Conservation (phyloP, 225 moss, liverwort and hornwort species). For the Climacium dendroides region DNA sequence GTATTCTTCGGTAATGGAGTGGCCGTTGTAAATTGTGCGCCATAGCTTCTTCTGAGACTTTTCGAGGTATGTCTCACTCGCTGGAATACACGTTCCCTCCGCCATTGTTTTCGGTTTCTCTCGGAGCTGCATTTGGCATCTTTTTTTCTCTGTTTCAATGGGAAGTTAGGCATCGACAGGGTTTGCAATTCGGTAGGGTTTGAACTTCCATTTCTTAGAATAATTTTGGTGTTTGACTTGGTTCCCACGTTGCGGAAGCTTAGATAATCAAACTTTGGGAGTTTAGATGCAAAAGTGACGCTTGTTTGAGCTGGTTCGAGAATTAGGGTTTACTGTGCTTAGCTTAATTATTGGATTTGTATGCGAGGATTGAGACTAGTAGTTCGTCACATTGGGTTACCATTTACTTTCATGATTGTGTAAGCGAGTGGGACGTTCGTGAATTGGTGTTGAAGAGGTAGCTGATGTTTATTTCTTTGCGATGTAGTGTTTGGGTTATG, state of each 20-base stretch:
- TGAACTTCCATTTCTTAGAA: background rate
- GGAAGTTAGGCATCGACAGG: background rate
- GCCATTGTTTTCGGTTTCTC: too few species aligned
- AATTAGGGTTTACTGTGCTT: constrained; percentile 10
- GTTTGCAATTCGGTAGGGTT: background rate
- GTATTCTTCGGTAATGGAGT: background rate
- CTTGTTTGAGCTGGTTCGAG: background rate
- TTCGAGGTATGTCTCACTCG: background rate
- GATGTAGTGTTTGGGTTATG: background rate
- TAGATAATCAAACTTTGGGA: background rate
- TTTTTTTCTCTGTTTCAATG: background rate
- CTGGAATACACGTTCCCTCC: too few species aligned
- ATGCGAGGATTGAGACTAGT: background rate
- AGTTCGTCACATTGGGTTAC: background rate
- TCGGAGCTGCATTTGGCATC: background rate
- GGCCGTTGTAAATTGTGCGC: background rate
- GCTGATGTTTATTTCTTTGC: background rate
- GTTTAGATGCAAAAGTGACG: background rate
- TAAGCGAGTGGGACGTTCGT: background rate
- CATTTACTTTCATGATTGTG: background rate
- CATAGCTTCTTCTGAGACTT: background rate
- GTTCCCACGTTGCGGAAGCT: background rate
- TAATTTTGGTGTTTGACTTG: background rate
- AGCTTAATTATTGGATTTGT: background rate
- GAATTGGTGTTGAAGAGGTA: background rate